Evolutionary conservation across 192 early-diverging fungal species (phyloP), one percentile per base, ranked within the genome.

Genomic region (Piromyces finnis): DNA sequence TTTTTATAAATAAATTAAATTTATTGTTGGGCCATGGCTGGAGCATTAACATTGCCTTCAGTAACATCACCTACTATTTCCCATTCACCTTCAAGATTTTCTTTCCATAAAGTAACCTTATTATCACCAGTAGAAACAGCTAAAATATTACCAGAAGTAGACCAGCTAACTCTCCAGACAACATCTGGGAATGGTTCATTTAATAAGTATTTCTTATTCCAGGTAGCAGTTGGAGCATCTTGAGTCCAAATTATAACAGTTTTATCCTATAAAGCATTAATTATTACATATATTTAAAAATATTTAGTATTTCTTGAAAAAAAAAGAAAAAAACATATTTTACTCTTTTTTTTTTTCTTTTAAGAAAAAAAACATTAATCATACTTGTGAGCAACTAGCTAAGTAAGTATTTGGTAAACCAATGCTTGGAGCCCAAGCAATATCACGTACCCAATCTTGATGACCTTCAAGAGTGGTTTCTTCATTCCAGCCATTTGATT

Each of bases 151-250:
- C 98, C 98, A 12, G 94, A 90, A 81, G 93, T 84, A 29, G 94
- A 95, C 98, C 98, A 99, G 88, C 94, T 96, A 79, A 99, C 96
- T 78, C 96, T 90, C 98, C 98, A 99, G 39, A 99, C 94, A 14
- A 96, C 98, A 87, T 99, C 98, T 29, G 92, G 88, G 86, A 99
- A 99, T 39, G 92, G 90, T 16, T 93, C 93, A 28, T 86, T 83
- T 77, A 89, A 86, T 29, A 97, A 89, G 22, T 86, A 84, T 83
- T 89, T 92, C 79, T 92, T 93, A 29, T 81, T 90, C 96, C 96
- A 99, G 12, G 88, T 85, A 22, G 88, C 84, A 29, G 30, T 85
- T 39, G 87, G 86, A 28, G 85, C 88, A 51, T 96, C 94, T 84
- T 97, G 93, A 5, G 93, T 95, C 96, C 97, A 99, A 82, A 99